These are phyloP conservation scores for Acacia confusa DNA, from an alignment of 306 rosid species.

Conservation along the genomic window DNA sequence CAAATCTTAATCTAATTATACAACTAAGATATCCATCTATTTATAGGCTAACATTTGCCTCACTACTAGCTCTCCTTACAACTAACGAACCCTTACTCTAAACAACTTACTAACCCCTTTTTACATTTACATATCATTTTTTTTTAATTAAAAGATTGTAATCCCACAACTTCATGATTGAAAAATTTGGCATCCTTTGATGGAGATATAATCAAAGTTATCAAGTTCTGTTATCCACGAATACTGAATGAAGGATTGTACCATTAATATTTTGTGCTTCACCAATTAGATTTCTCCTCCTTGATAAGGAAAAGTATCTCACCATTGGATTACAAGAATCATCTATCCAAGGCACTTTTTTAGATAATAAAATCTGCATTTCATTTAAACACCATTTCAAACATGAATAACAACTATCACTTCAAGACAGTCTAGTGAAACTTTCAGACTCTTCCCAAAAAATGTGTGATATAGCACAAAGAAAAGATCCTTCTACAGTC, in stretches of 20 bases:
- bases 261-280: not conserved
- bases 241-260: slow-evolving; percentile 1
- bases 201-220: slow-evolving; percentile 13
- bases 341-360: slow-evolving; percentile 3
- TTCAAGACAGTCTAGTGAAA: not conserved
- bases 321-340: slow-evolving; percentile 16
- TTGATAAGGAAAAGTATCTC: not conserved
- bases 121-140: too few relatives aligned
- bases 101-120: too few relatives aligned
- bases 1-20: too few relatives aligned
- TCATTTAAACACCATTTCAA: not conserved
- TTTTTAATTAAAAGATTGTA: not conserved
- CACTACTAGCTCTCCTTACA: too few relatives aligned
- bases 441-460: not conserved
- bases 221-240: not conserved
- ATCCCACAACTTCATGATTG: slow-evolving; percentile 12
- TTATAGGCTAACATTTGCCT: too few relatives aligned
- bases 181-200: not conserved
- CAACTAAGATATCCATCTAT: too few relatives aligned
- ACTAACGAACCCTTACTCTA: too few relatives aligned
- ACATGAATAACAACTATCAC: not conserved
- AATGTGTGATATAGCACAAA: not conserved
- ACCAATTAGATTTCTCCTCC: slow-evolving; percentile 16
- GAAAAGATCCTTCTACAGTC: not conserved
- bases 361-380: slow-evolving; percentile 9